Evolutionary conservation across 345 rosid genomes (phyloP).

Genomic region (Acer campestre): DNA sequence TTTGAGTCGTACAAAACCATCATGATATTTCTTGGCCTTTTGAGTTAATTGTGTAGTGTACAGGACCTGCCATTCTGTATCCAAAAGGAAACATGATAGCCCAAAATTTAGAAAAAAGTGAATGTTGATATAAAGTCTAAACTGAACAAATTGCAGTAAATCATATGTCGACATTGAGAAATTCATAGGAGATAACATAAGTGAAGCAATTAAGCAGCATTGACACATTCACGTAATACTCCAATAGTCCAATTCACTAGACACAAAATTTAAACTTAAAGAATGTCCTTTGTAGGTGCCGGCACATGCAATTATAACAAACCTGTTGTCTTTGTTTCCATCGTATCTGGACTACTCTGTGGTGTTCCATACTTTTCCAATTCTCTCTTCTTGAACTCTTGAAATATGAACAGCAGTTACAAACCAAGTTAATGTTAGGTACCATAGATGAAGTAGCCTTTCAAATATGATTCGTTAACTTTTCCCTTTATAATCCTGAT

Average conservation of each 20-base stretch:
- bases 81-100: neutral
- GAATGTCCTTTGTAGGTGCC: neutral
- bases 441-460: neutral
- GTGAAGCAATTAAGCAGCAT: neutral
- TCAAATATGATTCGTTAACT: neutral
- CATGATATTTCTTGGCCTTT: slow-evolving; percentile 66
- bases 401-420: slow-evolving; percentile 25
- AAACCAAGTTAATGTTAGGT: slow-evolving; percentile 8
- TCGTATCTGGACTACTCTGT: slow-evolving; percentile 35
- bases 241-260: neutral
- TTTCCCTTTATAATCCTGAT: neutral
- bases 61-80: slow-evolving; percentile 51
- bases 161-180: neutral
- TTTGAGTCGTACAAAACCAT: slow-evolving; percentile 50
- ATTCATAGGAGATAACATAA: neutral
- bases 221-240: neutral
- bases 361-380: slow-evolving; percentile 51
- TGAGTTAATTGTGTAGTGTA: slow-evolving; percentile 60
- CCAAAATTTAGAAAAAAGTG: neutral
- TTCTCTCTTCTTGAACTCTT: slow-evolving; percentile 72
- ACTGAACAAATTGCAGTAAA: slow-evolving; percentile 5
- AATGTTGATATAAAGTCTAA: neutral
- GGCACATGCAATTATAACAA: slow-evolving; percentile 13
- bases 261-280: neutral
- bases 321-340: slow-evolving; percentile 47